These are phyloP conservation scores for Agrostemma githago DNA, from an alignment of 148 eudicot genomes.

Conservation along the genomic window DNA sequence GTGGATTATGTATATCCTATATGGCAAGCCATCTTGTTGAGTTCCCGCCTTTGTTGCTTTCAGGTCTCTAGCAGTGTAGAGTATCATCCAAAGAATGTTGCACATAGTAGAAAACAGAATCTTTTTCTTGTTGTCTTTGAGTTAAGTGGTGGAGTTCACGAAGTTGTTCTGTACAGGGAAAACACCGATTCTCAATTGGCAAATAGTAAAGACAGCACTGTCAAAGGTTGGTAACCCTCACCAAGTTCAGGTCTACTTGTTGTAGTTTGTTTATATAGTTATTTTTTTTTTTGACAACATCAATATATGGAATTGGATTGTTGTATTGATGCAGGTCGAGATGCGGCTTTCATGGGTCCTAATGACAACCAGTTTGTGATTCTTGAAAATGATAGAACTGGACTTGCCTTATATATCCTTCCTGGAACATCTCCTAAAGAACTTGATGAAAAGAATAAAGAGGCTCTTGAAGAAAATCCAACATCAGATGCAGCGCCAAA, in stretches of 20 bases:
- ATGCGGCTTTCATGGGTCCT: slow-evolving; percentile 90
- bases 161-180: slow-evolving; percentile 85
- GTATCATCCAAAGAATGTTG: slow-evolving; percentile 56
- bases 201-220: slow-evolving; percentile 67
- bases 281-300: too few species aligned
- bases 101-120: slow-evolving; percentile 81
- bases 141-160: slow-evolving; percentile 65
- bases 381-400: slow-evolving; percentile 88
- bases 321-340: slow-evolving; percentile 52
- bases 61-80: slow-evolving; percentile 85
- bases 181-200: slow-evolving; percentile 63
- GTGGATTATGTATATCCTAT: slow-evolving; percentile 10
- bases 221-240: slow-evolving; percentile 50
- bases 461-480: slow-evolving; percentile 57
- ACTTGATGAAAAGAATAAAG: slow-evolving; percentile 51
- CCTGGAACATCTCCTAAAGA: slow-evolving; percentile 70
- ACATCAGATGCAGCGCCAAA: slow-evolving; percentile 45
- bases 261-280: background rate
- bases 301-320: background rate
- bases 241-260: slow-evolving; percentile 8
- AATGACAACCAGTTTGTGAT: slow-evolving; percentile 82
- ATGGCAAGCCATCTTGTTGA: slow-evolving; percentile 15
- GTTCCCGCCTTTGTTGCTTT: slow-evolving; percentile 26
- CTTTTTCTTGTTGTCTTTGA: slow-evolving; percentile 78
- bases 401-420: slow-evolving; percentile 70